phyloP scores from a whole-genome alignment of 768 basidiomycete genomes.

The Infundibulicybe gibba region DNA sequence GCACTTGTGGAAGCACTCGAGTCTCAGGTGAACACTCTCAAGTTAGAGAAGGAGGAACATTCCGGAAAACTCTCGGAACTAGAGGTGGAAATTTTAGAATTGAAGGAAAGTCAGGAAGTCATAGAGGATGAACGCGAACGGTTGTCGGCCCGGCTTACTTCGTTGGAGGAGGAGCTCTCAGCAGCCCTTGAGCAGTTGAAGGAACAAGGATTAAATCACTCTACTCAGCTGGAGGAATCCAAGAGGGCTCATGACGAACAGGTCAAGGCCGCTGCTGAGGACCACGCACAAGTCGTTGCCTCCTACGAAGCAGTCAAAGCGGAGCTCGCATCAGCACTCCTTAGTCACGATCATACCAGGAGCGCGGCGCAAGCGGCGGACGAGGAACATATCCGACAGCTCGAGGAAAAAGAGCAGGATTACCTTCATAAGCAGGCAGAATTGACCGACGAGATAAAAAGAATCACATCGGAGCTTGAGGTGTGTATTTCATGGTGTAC shows the following conservation, averaged over 20 bases:
- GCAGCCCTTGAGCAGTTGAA: slow-evolving; percentile 42
- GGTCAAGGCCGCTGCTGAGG: slow-evolving; percentile 38
- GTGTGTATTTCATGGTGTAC: slow-evolving; percentile 32
- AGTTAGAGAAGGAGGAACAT: slow-evolving; percentile 66
- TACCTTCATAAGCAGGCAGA: slow-evolving; percentile 48
- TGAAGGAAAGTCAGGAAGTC: slow-evolving; percentile 66
- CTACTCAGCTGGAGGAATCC: slow-evolving; percentile 33
- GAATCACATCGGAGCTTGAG: slow-evolving; percentile 60
- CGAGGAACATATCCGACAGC: slow-evolving; percentile 41
- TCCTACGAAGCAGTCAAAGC: slow-evolving; percentile 43
- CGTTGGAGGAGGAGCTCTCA: slow-evolving; percentile 51
- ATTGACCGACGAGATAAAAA: slow-evolving; percentile 51
- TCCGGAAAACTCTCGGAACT: slow-evolving; percentile 73
- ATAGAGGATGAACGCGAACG: slow-evolving; percentile 56
- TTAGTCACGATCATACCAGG: slow-evolving; percentile 45
- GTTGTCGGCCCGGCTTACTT: slow-evolving; percentile 40
- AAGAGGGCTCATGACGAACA: slow-evolving; percentile 42
- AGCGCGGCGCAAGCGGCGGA: slow-evolving; percentile 39
- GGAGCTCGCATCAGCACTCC: slow-evolving; percentile 41
- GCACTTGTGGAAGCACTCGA: slow-evolving; percentile 39
- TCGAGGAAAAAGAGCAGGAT: slow-evolving; percentile 50
- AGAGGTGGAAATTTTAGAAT: slow-evolving; percentile 77
- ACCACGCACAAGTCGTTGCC: slow-evolving; percentile 37
- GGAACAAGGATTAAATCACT: slow-evolving; percentile 44
- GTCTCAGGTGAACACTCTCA: slow-evolving; percentile 48